Evolutionary conservation across 148 eudicot genomes (phyloP), one percentile per base, ranked within the genome.

Genomic region (Persicaria maculosa): DNA sequence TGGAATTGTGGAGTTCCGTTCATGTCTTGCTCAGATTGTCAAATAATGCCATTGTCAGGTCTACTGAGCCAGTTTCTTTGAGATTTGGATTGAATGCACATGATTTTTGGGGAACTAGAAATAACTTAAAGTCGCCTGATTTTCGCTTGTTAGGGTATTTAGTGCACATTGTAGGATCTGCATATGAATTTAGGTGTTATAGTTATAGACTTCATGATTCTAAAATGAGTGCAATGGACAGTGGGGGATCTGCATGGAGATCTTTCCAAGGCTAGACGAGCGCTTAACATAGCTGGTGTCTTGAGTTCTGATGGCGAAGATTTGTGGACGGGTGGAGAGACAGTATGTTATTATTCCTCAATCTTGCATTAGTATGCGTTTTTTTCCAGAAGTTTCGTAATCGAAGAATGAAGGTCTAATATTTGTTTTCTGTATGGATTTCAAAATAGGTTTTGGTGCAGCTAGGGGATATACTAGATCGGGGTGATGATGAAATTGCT

Each of bases 171-270:
- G 46, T 22, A 20, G 7, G 22, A 59, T 59, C 4, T 59, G 65
- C 20, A 40, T 57, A 20, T 59, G 40, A 22, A 57, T n/a, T 62
- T 62, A 62, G 68, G 68, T 62, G 15, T 65, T 5, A 40, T 65
- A 15, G 15, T 65, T 5, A 14, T 65, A 15, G 19, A 65, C 9
- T 64, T 36, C 46, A 7, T 65, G 5, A 65, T 65, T 65, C 44
- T 65, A 15, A 65, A 12, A 52, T 71, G 74, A 47, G 9, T 72
- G 79, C 64, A 44, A 80, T 77, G 64, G 74, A 20, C 75, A 94
- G 98, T 94, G 74, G 98, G 98, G 22, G 98, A 94, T 80, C 78
- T 94, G 85, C 98, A 94, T 83, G 98, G 98, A 73, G 98, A 94
- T 87, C 85, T 94, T 55, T 80, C 84, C 57, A 90, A 94, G 81